Base-by-base conservation (phyloP, 768 basidiomycete genomes). In the Suillus plorans region DNA sequence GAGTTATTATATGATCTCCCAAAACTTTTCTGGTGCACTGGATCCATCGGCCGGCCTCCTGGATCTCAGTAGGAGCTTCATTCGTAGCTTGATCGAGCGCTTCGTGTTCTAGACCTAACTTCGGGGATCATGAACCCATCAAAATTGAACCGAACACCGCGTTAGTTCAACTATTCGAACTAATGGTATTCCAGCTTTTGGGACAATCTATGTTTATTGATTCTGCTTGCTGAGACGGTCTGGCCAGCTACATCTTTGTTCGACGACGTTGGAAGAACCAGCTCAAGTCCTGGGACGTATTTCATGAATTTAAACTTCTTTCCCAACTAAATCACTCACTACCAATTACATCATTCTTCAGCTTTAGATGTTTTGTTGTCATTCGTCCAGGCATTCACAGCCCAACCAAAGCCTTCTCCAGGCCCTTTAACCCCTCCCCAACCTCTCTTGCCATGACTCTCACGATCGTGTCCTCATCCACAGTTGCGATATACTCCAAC, bases 361-460 rank as follows among this genome's bases (percentile, higher is more conserved):
- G 44, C 12, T 31, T 60, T 61, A 31, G 53, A 52, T 10, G 63
- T 57, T 22, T 22, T 37, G 56, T 39, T 36, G 14, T 18, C 50
- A 58, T 50, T 67, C 25, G 55, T 39, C 57, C 13, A 28, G 47
- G 36, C 45, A 71, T 58, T 67, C 70, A 62, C 80, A 59, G 58
- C 58, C 58, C 81, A 47, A 88, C 50, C 61, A 75, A 77, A 47
- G 82, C 83, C 68, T 76, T 76, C 42, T 82, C 80, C 60, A 91
- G 71, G 67, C 85, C 79, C 57, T 82, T 77, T 28, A 91, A 70
- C 22, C 73, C 81, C 69, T 90, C 89, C 9, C 73, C 74, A 5
- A 85, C 84, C 72, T 95, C 93, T 68, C 83, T 81, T 13, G 94
- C 91, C 89, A 94, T 92, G 18, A 86, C 84, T 62, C 88, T 80